Evolutionary conservation across 345 rosid species (phyloP).

Genomic region (Draba incana): DNA sequence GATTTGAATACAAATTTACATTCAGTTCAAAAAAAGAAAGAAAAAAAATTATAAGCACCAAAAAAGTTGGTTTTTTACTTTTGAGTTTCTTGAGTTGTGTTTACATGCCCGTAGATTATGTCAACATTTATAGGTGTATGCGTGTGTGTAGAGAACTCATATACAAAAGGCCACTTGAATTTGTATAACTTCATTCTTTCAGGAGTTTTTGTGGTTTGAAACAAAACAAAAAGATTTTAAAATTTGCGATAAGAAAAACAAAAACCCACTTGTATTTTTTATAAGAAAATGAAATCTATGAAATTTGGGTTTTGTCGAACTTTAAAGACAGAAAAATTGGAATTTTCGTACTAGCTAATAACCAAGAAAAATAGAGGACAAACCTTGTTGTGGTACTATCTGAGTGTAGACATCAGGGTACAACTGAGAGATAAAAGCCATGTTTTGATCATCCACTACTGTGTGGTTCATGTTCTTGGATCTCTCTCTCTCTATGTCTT

Average conservation of each 20-base stretch:
- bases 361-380: background rate
- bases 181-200: slow-evolving; percentile 19
- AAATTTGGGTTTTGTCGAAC: slow-evolving; percentile 20
- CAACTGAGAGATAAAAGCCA: slow-evolving; percentile 61
- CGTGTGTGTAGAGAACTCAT: slow-evolving; percentile 21
- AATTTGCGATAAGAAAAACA: background rate
- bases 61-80: background rate
- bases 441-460: slow-evolving; percentile 48
- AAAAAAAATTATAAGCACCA: background rate
- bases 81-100: slow-evolving; percentile 19
- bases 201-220: background rate
- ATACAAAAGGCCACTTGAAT: slow-evolving; percentile 19
- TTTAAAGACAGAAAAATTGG: background rate
- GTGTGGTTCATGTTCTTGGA: slow-evolving; percentile 37
- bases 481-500: slow-evolving; percentile 21
- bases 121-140: slow-evolving; percentile 8
- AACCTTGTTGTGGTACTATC: slow-evolving; percentile 64
- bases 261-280: slow-evolving; percentile 10
- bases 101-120: slow-evolving; percentile 28
- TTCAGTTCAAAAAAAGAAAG: background rate
- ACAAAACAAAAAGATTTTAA: background rate
- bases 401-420: slow-evolving; percentile 55
- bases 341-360: background rate
- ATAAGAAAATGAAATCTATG: slow-evolving; percentile 11
- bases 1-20: no score